These are phyloP conservation scores for Canavalia gladiata DNA, from an alignment of 306 rosid genomes.

Conservation along the genomic window DNA sequence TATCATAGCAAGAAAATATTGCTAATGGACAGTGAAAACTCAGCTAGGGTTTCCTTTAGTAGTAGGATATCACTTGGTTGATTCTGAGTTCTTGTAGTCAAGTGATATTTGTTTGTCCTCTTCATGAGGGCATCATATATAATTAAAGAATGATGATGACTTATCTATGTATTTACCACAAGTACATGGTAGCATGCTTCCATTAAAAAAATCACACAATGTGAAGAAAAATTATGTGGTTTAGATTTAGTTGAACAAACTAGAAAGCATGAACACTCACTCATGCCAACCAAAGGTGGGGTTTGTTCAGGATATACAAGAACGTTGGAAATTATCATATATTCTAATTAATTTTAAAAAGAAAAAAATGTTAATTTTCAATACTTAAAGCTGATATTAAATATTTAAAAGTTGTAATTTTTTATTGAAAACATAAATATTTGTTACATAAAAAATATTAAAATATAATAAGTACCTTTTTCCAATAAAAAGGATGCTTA, in stretches of 20 bases:
- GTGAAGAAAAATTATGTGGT: not conserved
- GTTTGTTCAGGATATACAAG: too few species aligned
- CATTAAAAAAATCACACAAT: not conserved
- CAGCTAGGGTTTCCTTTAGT: constrained; percentile 5
- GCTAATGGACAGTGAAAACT: constrained; percentile 39
- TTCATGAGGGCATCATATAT: constrained; percentile 35
- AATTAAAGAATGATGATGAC: constrained; percentile 23
- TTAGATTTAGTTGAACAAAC: not conserved
- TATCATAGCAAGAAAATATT: not conserved
- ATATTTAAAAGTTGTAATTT: too few species aligned
- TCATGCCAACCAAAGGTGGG: too few species aligned
- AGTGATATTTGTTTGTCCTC: constrained; percentile 44
- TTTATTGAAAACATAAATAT: too few species aligned
- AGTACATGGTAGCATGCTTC: not conserved
- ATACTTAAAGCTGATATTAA: too few species aligned
- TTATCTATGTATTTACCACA: not conserved
- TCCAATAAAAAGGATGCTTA: too few species aligned
- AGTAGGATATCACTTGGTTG: not conserved
- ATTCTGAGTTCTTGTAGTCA: constrained; percentile 28
- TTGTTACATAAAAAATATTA: too few species aligned
- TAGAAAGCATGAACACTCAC: not conserved
- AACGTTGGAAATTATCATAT: too few species aligned
- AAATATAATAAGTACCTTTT: too few species aligned
- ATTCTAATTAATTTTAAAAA: too few species aligned
- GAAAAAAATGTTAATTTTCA: too few species aligned